Percentiles rank a stretch among this genome's conserved stretches.
Evolutionary conservation across 2,329 filamentous ascomycete species (phyloP).

Genomic region (Aspergillus bombycis): DNA sequence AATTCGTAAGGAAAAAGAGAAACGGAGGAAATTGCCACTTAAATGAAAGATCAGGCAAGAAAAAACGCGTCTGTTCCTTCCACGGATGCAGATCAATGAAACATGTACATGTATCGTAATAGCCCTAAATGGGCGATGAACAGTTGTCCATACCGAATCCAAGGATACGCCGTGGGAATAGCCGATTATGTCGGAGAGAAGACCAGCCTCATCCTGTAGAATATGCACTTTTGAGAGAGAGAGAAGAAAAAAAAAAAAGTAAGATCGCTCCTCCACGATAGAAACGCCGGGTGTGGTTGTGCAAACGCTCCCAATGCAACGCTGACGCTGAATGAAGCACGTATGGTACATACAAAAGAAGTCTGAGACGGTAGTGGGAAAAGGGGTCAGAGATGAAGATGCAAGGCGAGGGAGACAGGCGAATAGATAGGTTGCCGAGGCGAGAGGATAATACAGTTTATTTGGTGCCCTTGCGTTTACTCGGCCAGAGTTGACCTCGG

Average conservation of each 20-base stretch:
- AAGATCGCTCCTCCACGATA: background rate
- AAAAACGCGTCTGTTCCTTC: no score
- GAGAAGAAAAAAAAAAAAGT: background rate
- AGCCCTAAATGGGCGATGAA: background rate
- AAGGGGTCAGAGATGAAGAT: background rate
- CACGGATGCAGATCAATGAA: no score
- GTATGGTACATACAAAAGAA: background rate
- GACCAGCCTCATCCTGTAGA: background rate
- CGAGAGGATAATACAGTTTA: background rate
- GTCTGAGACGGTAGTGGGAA: background rate
- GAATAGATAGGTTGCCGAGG: background rate
- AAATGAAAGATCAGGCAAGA: background rate
- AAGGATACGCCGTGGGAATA: background rate
- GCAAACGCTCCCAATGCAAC: constrained; percentile 6
- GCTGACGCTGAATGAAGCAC: background rate
- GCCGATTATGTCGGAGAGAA: background rate
- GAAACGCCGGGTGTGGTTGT: background rate
- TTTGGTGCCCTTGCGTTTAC: constrained; percentile 37
- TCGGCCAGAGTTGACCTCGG: constrained; percentile 49
- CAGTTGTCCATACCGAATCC: background rate
- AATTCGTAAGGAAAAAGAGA: background rate
- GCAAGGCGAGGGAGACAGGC: background rate
- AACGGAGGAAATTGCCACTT: background rate
- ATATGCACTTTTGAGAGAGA: background rate
- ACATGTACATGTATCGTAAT: background rate